phyloP scores from a whole-genome alignment of 306 rosid species.

The Leucaena leucocephala region DNA sequence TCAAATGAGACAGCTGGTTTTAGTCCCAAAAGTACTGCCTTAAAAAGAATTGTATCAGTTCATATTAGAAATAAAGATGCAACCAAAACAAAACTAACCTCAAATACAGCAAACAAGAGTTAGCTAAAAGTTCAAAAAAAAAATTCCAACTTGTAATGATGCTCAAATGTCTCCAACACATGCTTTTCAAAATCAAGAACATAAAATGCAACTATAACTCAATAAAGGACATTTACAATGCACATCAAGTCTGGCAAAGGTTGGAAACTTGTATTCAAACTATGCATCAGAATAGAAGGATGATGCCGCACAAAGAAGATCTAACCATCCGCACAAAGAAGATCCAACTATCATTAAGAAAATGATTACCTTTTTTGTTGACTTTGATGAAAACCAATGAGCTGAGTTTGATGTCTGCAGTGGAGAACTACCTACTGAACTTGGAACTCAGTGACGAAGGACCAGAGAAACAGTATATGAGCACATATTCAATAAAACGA shows the following conservation, averaged over 20 bases:
- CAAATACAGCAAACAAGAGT: not conserved
- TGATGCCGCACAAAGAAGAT: not conserved
- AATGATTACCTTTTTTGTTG: conserved; percentile 61
- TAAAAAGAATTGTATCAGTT: not conserved
- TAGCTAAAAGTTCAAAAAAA: not conserved
- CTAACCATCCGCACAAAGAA: not conserved
- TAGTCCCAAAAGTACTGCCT: not conserved
- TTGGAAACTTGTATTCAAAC: not conserved
- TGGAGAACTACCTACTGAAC: conserved; percentile 48
- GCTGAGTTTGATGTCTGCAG: conserved; percentile 54
- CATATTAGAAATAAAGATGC: not conserved
- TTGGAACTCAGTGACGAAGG: conserved; percentile 23
- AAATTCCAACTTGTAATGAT: not conserved
- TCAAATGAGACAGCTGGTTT: not conserved
- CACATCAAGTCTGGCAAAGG: not conserved
- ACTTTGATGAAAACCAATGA: conserved; percentile 73
- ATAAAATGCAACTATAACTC: conserved; percentile 4
- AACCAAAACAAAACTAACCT: not conserved
- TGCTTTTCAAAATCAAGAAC: conserved; percentile 1
- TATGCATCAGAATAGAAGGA: conserved; percentile 6
- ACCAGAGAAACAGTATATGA: conserved; percentile 1
- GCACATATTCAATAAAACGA: conserved; percentile 23
- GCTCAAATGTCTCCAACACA: not conserved
- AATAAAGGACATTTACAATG: not conserved
- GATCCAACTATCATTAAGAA: not conserved